Evolutionary conservation across 768 basidiomycete genomes (phyloP).

Genomic region (Rhodotorula babjevae): DNA sequence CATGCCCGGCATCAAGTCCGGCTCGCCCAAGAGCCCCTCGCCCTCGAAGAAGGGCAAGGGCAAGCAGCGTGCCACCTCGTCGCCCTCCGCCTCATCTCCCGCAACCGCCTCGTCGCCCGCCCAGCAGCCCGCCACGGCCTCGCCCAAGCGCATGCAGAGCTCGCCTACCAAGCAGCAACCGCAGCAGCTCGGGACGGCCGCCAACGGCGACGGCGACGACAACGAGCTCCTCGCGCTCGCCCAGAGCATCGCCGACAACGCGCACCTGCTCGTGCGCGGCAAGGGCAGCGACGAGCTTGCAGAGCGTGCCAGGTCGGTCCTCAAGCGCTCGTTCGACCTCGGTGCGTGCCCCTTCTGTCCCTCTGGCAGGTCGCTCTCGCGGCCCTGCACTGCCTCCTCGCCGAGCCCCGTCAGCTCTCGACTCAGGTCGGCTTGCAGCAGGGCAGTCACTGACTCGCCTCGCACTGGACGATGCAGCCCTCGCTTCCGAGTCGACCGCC

Average conservation of each 20-base stretch:
- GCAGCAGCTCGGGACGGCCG: background rate
- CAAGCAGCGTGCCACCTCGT: constrained; percentile 10
- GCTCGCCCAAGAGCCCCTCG: background rate
- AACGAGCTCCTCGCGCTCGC: constrained; percentile 30
- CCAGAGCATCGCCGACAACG: constrained; percentile 37
- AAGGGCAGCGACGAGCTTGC: constrained; percentile 44
- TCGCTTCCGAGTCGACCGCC: constrained; percentile 64
- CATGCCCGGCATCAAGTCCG: background rate
- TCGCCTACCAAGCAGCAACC: background rate
- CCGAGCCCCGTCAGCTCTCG: no score
- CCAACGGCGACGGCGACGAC: background rate
- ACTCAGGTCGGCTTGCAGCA: no score
- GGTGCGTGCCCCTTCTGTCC: constrained; percentile 41
- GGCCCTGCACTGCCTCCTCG: background rate
- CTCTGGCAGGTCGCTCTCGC: background rate
- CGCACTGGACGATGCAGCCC: constrained; percentile 50
- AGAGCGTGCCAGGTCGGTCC: constrained; percentile 42
- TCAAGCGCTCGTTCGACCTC: constrained; percentile 48
- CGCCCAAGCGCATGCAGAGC: background rate
- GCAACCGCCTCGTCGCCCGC: background rate
- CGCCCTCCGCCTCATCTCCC: background rate
- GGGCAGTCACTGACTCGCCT: no score
- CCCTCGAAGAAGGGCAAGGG: constrained; percentile 32
- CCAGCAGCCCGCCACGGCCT: background rate
- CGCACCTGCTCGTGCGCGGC: constrained; percentile 39